Evolutionary conservation across 2,329 filamentous ascomycete species (phyloP).

Genomic region (Ceratocystis diversiconidia): DNA sequence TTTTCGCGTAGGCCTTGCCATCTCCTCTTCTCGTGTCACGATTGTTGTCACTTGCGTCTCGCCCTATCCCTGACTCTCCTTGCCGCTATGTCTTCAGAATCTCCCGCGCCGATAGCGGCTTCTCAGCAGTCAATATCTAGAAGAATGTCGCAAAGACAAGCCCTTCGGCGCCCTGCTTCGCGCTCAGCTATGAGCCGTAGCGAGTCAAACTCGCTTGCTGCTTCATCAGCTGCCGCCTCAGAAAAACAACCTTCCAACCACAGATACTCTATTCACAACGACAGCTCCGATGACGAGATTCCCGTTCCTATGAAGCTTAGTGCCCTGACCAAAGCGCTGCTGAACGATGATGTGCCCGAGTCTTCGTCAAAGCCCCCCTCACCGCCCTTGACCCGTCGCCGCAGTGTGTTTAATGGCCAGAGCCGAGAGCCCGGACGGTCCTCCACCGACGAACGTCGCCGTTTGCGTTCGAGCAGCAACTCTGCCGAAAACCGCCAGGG

Average conservation of each 20-base stretch:
- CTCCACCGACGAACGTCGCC: conserved; percentile 31
- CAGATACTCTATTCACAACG: conserved; percentile 43
- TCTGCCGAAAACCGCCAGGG: conserved; percentile 27
- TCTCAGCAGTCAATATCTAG: conserved; percentile 28
- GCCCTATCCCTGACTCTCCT: not conserved
- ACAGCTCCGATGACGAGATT: conserved; percentile 91
- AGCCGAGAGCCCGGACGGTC: not conserved
- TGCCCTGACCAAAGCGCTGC: conserved; percentile 74
- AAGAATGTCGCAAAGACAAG: conserved; percentile 42
- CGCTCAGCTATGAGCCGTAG: conserved; percentile 32
- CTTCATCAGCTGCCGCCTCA: conserved; percentile 23
- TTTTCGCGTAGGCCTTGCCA: not conserved
- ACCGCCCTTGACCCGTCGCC: conserved; percentile 35
- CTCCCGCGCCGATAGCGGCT: conserved; percentile 36
- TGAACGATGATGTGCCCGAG: conserved; percentile 48
- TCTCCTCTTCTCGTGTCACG: not conserved
- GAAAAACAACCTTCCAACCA: conserved; percentile 27
- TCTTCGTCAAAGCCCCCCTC: conserved; percentile 31
- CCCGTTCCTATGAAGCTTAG: conserved; percentile 87
- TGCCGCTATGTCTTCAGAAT: conserved; percentile 8
- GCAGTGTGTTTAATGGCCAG: conserved; percentile 31
- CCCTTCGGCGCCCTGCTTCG: conserved; percentile 36
- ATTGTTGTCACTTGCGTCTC: not conserved
- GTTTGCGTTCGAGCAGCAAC: conserved; percentile 35
- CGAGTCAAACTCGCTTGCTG: conserved; percentile 32